Conservation (phyloP, 2,329 filamentous ascomycete genomes). For the Exophiala sp. region DNA sequence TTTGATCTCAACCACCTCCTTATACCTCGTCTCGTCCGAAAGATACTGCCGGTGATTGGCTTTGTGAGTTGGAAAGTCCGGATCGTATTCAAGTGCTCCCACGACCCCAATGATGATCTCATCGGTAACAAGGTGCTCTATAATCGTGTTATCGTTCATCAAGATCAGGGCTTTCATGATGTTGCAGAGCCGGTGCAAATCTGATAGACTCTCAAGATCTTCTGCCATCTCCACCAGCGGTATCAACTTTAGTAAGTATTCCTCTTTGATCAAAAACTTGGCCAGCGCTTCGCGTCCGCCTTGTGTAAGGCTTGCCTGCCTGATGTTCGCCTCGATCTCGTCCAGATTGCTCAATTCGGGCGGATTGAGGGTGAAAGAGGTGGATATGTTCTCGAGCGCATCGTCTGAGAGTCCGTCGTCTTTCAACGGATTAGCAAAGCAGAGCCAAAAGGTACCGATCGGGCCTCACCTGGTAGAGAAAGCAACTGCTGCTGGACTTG, state of each 20-base stretch:
- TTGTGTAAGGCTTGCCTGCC: constrained; percentile 66
- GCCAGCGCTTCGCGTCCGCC: constrained; percentile 76
- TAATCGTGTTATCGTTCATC: constrained; percentile 89
- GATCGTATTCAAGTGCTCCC: constrained; percentile 93
- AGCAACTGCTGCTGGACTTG: constrained; percentile 72
- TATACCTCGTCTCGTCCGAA: constrained; percentile 80
- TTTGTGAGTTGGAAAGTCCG: constrained; percentile 95
- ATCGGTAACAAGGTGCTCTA: constrained; percentile 88
- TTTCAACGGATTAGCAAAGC: constrained; percentile 31
- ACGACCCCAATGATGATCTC: constrained; percentile 86
- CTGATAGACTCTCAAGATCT: constrained; percentile 77
- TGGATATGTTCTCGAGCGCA: constrained; percentile 62
- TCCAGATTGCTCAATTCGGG: constrained; percentile 75
- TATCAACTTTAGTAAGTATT: constrained; percentile 81
- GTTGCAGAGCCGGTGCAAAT: constrained; percentile 87
- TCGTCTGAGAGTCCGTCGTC: constrained; percentile 90
- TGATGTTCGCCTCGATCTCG: constrained; percentile 80
- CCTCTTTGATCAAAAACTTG: constrained; percentile 77
- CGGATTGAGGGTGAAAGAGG: constrained; percentile 66
- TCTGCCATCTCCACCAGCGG: constrained; percentile 84
- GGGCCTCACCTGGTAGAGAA: constrained; percentile 45
- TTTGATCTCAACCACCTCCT: constrained; percentile 90
- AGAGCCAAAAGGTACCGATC: neutral
- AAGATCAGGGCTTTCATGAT: constrained; percentile 97
- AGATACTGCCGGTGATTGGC: constrained; percentile 95